Evolutionary conservation across 176 grass and related monocot genomes (phyloP).

Genomic region (Poa annua): DNA sequence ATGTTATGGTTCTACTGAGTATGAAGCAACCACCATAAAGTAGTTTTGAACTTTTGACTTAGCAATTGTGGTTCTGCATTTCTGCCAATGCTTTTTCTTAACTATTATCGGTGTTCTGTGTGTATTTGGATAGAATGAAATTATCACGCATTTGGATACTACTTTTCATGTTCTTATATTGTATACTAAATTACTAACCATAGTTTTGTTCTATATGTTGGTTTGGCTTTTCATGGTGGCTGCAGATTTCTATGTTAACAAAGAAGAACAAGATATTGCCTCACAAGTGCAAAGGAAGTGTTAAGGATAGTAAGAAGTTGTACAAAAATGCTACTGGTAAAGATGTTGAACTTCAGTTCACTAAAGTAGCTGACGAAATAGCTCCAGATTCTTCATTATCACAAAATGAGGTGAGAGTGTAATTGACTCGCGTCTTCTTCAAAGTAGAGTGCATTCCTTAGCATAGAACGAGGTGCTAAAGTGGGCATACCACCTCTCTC

Average conservation of each 20-base stretch:
- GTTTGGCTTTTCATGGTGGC: conserved; percentile 19
- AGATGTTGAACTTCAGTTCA: conserved; percentile 41
- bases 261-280: conserved; percentile 88
- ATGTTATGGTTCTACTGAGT: no score
- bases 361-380: conserved; percentile 41
- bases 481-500: background rate
- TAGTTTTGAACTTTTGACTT: conserved; percentile 19
- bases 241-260: conserved; percentile 64
- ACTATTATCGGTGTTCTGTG: conserved; percentile 4
- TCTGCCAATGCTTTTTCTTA: background rate
- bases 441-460: background rate
- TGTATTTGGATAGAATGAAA: conserved; percentile 11
- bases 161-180: background rate
- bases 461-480: background rate
- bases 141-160: conserved; percentile 33
- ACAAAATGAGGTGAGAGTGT: conserved; percentile 42
- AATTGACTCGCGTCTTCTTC: conserved; percentile 19
- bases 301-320: conserved; percentile 31
- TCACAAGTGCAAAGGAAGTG: conserved; percentile 56
- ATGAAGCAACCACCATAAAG: background rate
- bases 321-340: conserved; percentile 47
- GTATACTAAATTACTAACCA: background rate
- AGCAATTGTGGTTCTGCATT: background rate
- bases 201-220: conserved; percentile 28
- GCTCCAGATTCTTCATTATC: conserved; percentile 42